Base-by-base conservation (phyloP, 805 yeast genomes). In the Saccharomyces kudriavzevii region DNA sequence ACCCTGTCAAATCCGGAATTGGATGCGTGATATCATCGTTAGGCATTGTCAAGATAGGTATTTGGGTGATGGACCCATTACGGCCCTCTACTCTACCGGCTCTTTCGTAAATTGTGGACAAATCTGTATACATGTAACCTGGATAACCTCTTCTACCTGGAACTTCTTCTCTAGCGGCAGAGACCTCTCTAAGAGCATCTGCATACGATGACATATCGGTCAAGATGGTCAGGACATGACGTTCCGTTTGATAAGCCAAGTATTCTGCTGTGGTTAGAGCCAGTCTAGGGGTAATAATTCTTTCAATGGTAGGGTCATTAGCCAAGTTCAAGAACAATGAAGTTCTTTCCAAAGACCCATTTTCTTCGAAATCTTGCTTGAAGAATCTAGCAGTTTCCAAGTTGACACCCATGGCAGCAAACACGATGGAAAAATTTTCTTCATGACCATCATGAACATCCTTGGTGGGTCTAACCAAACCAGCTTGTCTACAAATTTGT, bases 71-170 rank as follows among this genome's bases (percentile, higher is more conserved):
- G 49, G 99, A 94, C 72, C 99, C 99, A 69, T 94, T 94, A 78
- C 99, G 87, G 62, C 99, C 99, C 77, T 94, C 99, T 58, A 94
- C 98, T 80, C 99, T 88, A 73, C 99, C 99, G 48, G 99, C 99
- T 80, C 99, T 89, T 78, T 94, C 99, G 74, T 94, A 94, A 68
- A 94, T 90, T 51, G 98, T 94, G 50, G 98, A 89, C 79, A 94
- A 89, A 85, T 94, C 99, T 49, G 99, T 94, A 78, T 94, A 94
- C 99, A 94, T 94, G 75, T 94, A 94, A 87, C 99, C 99, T 60
- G 99, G 99, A 75, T 94, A 94, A 80, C 99, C 99, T 85, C 99
- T 90, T 83, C 99, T 90, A 81, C 99, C 99, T 70, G 99, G 99
- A 48, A 94, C 99, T 77, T 95, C 99, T 77, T 94, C 99, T 81